phyloP scores from a whole-genome alignment of 2,329 filamentous ascomycete species.

The Colletotrichum camelliae region DNA sequence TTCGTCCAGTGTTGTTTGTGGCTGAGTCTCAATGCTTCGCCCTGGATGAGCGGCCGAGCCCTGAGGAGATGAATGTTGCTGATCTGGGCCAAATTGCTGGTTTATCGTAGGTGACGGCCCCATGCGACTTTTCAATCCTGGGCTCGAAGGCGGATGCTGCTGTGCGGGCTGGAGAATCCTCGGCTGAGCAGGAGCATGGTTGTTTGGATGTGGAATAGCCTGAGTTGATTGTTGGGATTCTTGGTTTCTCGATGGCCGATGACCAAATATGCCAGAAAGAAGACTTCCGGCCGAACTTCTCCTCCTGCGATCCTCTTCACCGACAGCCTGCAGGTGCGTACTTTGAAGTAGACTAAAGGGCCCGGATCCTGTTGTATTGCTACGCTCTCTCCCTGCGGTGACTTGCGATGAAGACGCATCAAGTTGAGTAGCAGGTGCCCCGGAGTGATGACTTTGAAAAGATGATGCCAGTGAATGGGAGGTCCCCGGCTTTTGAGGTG shows the following conservation, averaged over 20 bases:
- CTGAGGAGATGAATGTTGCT: neutral
- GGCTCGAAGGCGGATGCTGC: neutral
- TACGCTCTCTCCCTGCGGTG: slow-evolving; percentile 19
- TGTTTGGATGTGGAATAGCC: neutral
- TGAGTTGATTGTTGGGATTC: slow-evolving; percentile 19
- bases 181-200: neutral
- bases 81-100: neutral
- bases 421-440: neutral
- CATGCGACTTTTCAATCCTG: neutral
- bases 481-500: slow-evolving; percentile 22
- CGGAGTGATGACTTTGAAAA: slow-evolving; percentile 20
- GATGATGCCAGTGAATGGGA: slow-evolving; percentile 27
- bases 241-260: slow-evolving; percentile 23
- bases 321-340: neutral
- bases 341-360: slow-evolving; percentile 2
- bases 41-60: neutral
- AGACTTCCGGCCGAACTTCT: slow-evolving; percentile 26
- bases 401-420: neutral
- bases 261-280: slow-evolving; percentile 26
- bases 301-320: slow-evolving; percentile 27
- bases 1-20: neutral
- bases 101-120: neutral
- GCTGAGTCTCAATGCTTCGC: neutral
- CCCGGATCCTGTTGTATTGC: slow-evolving; percentile 24
- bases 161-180: neutral